Evolutionary conservation across 1,284 basidiomycete genomes (phyloP).

Genomic region (Irpex sp.): DNA sequence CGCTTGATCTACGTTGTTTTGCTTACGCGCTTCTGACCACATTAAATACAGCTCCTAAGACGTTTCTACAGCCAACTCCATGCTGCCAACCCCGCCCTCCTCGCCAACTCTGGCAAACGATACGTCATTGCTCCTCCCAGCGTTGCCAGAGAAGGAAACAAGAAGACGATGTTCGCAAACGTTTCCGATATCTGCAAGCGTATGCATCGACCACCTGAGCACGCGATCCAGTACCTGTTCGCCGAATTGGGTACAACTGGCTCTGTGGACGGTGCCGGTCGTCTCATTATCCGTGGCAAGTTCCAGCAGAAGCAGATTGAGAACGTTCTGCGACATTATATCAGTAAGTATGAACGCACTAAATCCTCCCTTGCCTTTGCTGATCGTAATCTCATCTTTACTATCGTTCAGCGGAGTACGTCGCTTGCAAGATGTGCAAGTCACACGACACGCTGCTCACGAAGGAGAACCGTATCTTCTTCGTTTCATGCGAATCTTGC

Average conservation of each 20-base stretch:
- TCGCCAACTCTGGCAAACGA: constrained; percentile 81
- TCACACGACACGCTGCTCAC: constrained; percentile 94
- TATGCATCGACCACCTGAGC: constrained; percentile 99
- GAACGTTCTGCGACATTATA: constrained; percentile 95
- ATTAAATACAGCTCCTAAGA: constrained; percentile 68
- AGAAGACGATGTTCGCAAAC: constrained; percentile 97
- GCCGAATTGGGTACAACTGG: constrained; percentile 98
- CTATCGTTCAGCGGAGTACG: constrained; percentile 82
- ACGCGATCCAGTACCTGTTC: constrained; percentile 97
- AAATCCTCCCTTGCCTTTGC: not conserved
- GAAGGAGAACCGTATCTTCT: constrained; percentile 99
- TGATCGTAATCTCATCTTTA: constrained; percentile 2
- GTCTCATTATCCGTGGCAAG: constrained; percentile 94
- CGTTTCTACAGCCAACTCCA: constrained; percentile 93
- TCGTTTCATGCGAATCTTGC: constrained; percentile 96
- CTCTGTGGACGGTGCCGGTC: constrained; percentile 89
- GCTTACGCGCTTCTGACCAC: not conserved
- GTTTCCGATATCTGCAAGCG: constrained; percentile 97
- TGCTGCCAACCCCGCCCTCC: constrained; percentile 91
- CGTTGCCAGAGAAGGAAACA: constrained; percentile 92
- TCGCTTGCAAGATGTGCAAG: constrained; percentile 99
- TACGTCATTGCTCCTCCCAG: constrained; percentile 98
- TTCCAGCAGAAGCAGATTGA: constrained; percentile 99
- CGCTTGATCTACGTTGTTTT: constrained; percentile 11
- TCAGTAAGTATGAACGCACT: constrained; percentile 55